Evolutionary conservation across 2,329 filamentous ascomycete species (phyloP), one percentile per base, ranked within the genome.

Genomic region (Talaromyces sp.): DNA sequence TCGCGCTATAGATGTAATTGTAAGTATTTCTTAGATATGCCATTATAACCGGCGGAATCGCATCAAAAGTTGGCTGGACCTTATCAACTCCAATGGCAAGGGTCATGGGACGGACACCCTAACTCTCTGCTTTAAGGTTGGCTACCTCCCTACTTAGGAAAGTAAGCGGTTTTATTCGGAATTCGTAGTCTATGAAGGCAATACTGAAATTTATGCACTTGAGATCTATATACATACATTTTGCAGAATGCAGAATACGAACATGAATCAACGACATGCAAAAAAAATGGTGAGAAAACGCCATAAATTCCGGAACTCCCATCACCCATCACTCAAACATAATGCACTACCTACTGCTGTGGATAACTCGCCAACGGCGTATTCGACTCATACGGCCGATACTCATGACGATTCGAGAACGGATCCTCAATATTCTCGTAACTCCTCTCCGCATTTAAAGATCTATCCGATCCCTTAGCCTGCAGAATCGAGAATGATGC

Each of bases 351-450:
- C 49, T 19, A 29, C 15, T 31, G 17, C n/a, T 29, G 13, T 27
- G 49, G 49, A 10, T 53, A 47, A 13, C 38, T 60, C 3, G 40
- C 25, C 38, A 60, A 31, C n/a, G 43, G n/a, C 40, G 29, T 51
- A 34, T 51, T 49, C 22, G 45, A 27, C 31, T 61, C 59, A 51
- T 49, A 61, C 31, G 29, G 29, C 22, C 29, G 45, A 61, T 61
- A 51, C 22, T 61, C 59, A 51, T 36, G 31, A 19, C 40, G 31
- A 61, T 51, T 51, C 10, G 29, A 22, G 13, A 47, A 51, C 13
- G 43, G 43, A 36, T 51, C 45, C 25, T 36, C 40, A n/a, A 51
- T 15, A n/a, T 38, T 27, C 4, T 36, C 59, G 15, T 49, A 51
- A 25, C 6, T 27, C 4, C 2, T 45, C 19, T 38, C 59, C 10